Conservation (phyloP, 257 asterid genomes). For the Phtheirospermum japonicum region DNA sequence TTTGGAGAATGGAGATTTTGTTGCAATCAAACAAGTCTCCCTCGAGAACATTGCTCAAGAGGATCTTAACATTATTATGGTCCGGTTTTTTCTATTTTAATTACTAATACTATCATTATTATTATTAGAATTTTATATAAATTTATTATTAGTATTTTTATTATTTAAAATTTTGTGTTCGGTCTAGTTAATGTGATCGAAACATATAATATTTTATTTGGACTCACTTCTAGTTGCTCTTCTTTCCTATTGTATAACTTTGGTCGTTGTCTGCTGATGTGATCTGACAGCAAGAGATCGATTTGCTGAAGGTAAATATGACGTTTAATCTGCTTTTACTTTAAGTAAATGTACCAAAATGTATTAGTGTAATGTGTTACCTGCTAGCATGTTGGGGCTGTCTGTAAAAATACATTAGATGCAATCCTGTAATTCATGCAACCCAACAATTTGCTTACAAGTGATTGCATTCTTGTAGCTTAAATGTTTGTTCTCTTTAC, state of each 20-base stretch:
- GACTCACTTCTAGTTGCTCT: conserved; percentile 27
- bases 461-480: not conserved
- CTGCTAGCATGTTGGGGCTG: no score
- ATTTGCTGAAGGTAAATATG: conserved; percentile 78
- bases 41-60: conserved; percentile 91
- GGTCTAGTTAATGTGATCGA: conserved; percentile 18
- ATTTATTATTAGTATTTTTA: not conserved
- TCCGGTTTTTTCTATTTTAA: conserved; percentile 9
- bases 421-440: not conserved
- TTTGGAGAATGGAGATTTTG: conserved; percentile 96
- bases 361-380: not conserved
- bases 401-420: not conserved
- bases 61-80: conserved; percentile 87
- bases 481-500: not conserved
- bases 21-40: conserved; percentile 96
- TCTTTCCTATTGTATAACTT: conserved; percentile 16
- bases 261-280: conserved; percentile 14
- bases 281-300: conserved; percentile 92
- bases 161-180: not conserved
- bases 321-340: conserved; percentile 13
- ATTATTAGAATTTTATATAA: not conserved
- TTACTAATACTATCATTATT: not conserved
- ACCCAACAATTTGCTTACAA: not conserved
- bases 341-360: not conserved
- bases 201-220: not conserved